These are phyloP conservation scores for Mytilinidion resinicola DNA, from an alignment of 495 filamentous ascomycete genomes.

Conservation along the genomic window DNA sequence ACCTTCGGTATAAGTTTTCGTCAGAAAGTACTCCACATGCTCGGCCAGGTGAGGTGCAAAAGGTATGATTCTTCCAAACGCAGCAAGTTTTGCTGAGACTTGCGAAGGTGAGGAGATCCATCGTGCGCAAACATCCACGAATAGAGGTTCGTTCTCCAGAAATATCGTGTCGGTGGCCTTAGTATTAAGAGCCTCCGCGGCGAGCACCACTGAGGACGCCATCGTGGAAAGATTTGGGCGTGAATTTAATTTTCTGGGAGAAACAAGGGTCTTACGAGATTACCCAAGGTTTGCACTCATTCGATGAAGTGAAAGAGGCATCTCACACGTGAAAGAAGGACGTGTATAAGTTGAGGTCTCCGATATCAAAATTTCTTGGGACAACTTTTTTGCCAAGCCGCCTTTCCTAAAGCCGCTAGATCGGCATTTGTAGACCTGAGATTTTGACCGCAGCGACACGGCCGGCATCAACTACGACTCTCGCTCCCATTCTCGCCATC, in stretches of 20 bases:
- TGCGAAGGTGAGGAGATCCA: slow-evolving; percentile 53
- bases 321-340: neutral
- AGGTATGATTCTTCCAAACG: slow-evolving; percentile 73
- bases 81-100: slow-evolving; percentile 51
- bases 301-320: too few species aligned
- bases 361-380: slow-evolving; percentile 15
- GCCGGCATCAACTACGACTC: neutral
- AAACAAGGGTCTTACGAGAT: too few species aligned
- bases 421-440: neutral
- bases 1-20: slow-evolving; percentile 26
- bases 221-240: neutral
- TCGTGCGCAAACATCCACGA: slow-evolving; percentile 72
- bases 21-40: slow-evolving; percentile 42
- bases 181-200: slow-evolving; percentile 51
- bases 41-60: slow-evolving; percentile 65
- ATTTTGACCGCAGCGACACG: slow-evolving; percentile 1
- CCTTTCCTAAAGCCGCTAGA: slow-evolving; percentile 22
- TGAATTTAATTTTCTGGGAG: too few species aligned
- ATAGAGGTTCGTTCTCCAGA: slow-evolving; percentile 58
- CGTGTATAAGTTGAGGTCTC: neutral
- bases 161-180: slow-evolving; percentile 62
- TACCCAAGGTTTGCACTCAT: too few species aligned
- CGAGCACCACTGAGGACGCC: slow-evolving; percentile 11
- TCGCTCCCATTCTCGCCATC: slow-evolving; percentile 22
- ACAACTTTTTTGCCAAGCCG: slow-evolving; percentile 24